A percentile compares a stretch with the other conserved stretches of the same genome.
Conservation (phyloP, 169 alveolate genomes). For the Plasmodium knowlesi region DNA sequence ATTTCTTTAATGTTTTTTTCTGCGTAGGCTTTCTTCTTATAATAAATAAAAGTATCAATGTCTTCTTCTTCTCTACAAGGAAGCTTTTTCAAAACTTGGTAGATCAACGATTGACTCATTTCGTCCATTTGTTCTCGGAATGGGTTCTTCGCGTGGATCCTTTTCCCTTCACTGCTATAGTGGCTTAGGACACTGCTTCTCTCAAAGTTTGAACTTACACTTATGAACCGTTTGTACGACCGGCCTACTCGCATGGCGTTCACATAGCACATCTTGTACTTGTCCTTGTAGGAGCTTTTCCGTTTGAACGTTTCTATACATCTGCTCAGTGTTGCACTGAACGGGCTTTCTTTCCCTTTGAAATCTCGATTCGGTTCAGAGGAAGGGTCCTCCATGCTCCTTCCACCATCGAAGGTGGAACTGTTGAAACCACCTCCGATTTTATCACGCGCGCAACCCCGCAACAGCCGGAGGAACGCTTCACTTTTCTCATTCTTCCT, state of each 20-base stretch:
- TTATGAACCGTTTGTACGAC: constrained; percentile 15
- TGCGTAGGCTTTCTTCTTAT: constrained; percentile 9
- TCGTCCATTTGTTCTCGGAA: not conserved
- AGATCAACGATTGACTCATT: constrained; percentile 9
- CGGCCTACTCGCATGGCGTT: constrained; percentile 11
- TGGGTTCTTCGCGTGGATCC: not conserved
- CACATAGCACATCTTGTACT: not conserved
- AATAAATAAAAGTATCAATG: constrained; percentile 35
- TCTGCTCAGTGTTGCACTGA: not conserved
- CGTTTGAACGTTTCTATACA: constrained; percentile 26
- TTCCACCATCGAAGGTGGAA: no score
- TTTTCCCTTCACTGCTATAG: not conserved
- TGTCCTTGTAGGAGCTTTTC: not conserved
- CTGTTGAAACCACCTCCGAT: not conserved
- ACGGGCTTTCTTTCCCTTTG: not conserved
- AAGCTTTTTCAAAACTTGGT: constrained; percentile 19
- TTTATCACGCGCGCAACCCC: not conserved
- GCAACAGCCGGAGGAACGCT: not conserved
- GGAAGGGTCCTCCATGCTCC: not conserved
- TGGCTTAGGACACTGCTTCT: not conserved
- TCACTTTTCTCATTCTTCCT: constrained; percentile 3
- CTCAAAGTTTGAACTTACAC: not conserved
- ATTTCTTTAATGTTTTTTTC: not conserved
- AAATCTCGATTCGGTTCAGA: not conserved
- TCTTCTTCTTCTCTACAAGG: constrained; percentile 74